These are phyloP conservation scores for Chlamydomonas incerta DNA, from an alignment of 139 green algal species.

Conservation along the genomic window DNA sequence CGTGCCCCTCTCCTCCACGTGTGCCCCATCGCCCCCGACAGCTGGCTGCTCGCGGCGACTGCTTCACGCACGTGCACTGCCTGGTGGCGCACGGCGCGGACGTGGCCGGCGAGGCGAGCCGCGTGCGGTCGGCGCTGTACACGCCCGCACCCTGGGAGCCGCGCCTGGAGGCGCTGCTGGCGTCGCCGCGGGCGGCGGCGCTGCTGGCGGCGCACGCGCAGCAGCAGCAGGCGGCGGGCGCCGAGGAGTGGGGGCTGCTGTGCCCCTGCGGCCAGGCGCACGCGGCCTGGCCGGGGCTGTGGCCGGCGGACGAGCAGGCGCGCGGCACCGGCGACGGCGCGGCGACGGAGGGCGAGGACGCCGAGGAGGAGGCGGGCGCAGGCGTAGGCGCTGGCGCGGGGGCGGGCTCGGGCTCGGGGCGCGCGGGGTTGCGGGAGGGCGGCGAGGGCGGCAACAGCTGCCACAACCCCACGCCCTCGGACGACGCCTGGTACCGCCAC, in stretches of 20 bases:
- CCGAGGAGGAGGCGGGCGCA: background rate
- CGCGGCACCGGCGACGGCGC: background rate
- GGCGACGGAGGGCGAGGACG: background rate
- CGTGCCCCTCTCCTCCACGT: too few relatives aligned
- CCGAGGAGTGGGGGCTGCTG: background rate
- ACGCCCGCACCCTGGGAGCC: conserved; percentile 10
- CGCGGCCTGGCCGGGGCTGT: conserved; percentile 1
- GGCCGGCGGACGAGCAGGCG: background rate
- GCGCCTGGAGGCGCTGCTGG: conserved; percentile 2
- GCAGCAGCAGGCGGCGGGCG: too few relatives aligned
- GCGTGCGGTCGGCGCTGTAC: conserved; percentile 15
- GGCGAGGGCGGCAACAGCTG: conserved; percentile 24
- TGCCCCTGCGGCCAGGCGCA: conserved; percentile 23
- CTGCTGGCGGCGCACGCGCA: background rate
- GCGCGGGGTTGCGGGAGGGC: background rate
- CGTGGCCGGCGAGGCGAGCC: background rate
- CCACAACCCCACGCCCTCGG: conserved; percentile 1
- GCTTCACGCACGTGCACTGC: conserved; percentile 32
- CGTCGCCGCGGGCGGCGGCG: too few relatives aligned
- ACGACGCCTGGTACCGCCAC: conserved; percentile 35
- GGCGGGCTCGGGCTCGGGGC: too few relatives aligned
- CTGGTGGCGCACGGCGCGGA: conserved; percentile 27
- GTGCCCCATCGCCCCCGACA: too few relatives aligned
- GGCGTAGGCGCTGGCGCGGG: background rate
- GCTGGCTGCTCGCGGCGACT: conserved; percentile 7